phyloP scores from a whole-genome alignment of 495 filamentous ascomycete species.

The Penicillium atrosanguineum region DNA sequence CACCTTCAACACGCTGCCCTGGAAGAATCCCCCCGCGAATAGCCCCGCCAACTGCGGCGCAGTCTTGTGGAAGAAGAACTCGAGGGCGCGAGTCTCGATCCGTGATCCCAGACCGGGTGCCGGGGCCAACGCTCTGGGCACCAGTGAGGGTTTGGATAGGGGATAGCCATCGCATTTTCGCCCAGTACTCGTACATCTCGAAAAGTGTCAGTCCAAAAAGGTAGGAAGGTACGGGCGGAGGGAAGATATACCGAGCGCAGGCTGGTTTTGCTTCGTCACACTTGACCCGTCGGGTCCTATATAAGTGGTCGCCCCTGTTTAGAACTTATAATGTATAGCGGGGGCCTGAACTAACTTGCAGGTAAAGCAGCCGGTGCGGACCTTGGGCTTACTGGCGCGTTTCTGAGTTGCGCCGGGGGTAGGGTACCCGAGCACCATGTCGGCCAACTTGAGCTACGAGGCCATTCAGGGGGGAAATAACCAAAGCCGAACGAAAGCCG shows the following conservation, averaged over 20 bases:
- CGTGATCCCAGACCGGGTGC: constrained; percentile 4
- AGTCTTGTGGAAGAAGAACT: constrained; percentile 17
- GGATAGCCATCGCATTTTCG: constrained; percentile 36
- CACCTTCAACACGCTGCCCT: constrained; percentile 50
- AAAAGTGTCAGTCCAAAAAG: background rate
- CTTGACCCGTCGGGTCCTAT: constrained; percentile 26
- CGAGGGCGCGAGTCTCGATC: constrained; percentile 12
- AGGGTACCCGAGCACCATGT: background rate
- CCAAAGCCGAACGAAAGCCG: background rate
- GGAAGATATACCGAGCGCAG: constrained; percentile 15
- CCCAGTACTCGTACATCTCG: constrained; percentile 34
- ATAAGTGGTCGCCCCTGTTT: background rate
- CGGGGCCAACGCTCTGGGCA: constrained; percentile 4
- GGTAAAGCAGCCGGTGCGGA: constrained; percentile 31
- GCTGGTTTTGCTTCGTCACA: constrained; percentile 32
- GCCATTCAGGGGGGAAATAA: background rate
- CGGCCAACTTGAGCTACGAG: background rate
- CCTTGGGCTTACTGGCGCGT: constrained; percentile 31
- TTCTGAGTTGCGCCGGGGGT: background rate
- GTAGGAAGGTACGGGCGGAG: background rate
- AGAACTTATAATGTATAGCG: background rate
- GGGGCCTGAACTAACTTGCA: constrained; percentile 28
- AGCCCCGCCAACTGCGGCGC: constrained; percentile 59
- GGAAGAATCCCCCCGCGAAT: constrained; percentile 60
- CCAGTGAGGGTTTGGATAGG: background rate